Evolutionary conservation across 768 basidiomycete species (phyloP).

Genomic region (Leccinum ochraceum): DNA sequence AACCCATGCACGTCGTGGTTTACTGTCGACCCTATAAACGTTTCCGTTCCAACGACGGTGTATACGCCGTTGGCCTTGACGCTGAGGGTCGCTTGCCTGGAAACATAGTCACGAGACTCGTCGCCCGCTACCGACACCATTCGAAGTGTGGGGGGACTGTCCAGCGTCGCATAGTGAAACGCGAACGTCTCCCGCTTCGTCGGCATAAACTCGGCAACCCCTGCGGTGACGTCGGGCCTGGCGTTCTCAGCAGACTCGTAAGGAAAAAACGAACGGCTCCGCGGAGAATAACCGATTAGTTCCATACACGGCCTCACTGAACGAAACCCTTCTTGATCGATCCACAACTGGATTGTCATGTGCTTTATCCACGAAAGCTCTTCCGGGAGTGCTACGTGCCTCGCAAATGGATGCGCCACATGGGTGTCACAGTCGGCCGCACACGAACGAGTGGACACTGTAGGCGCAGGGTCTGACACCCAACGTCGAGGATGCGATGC

Average conservation of each 20-base stretch:
- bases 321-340: slow-evolving; percentile 86
- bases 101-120: slow-evolving; percentile 71
- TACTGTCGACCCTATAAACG: slow-evolving; percentile 23
- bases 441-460: slow-evolving; percentile 9
- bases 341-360: slow-evolving; percentile 59
- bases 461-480: slow-evolving; percentile 9
- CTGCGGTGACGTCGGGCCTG: slow-evolving; percentile 39
- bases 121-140: slow-evolving; percentile 67
- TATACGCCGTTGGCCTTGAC: slow-evolving; percentile 77
- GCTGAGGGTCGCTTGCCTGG: slow-evolving; percentile 69
- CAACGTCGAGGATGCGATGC: slow-evolving; percentile 16
- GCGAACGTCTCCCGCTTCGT: slow-evolving; percentile 54
- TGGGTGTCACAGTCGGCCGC: slow-evolving; percentile 2
- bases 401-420: slow-evolving; percentile 12
- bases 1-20: slow-evolving; percentile 19
- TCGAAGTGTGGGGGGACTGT: slow-evolving; percentile 66
- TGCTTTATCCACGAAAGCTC: slow-evolving; percentile 55
- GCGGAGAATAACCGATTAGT: slow-evolving; percentile 52
- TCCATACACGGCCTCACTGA: slow-evolving; percentile 58
- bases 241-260: slow-evolving; percentile 28
- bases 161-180: slow-evolving; percentile 75
- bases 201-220: slow-evolving; percentile 68
- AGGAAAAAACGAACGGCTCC: slow-evolving; percentile 29
- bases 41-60: slow-evolving; percentile 67
- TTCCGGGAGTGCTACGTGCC: slow-evolving; percentile 32